These are phyloP conservation scores for Barnettozyma pratensis DNA, from an alignment of 805 yeast species.

Conservation along the genomic window DNA sequence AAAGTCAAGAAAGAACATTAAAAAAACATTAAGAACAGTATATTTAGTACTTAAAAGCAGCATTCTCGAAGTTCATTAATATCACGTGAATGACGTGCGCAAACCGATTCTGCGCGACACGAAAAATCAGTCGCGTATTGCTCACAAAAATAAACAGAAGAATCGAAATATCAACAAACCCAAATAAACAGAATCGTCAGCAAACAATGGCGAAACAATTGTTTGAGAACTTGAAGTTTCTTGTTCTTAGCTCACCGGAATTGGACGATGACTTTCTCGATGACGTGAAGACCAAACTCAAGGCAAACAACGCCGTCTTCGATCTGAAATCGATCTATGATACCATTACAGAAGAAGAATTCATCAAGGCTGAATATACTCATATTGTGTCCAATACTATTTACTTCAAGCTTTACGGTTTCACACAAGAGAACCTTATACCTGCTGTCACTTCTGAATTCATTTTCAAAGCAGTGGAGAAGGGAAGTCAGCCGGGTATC, in stretches of 20 bases:
- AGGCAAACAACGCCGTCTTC: conserved; percentile 22
- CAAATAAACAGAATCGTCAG: too few relatives aligned
- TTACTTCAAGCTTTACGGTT: conserved; percentile 37
- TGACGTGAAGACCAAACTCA: conserved; percentile 18
- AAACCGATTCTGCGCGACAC: too few relatives aligned
- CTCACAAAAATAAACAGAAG: too few relatives aligned
- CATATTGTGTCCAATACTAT: conserved; percentile 50
- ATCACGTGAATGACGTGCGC: too few relatives aligned
- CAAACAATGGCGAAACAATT: conserved; percentile 12
- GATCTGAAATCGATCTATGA: conserved; percentile 17
- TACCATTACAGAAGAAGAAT: conserved; percentile 19
- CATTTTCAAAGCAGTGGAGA: conserved; percentile 44
- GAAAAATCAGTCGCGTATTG: too few relatives aligned
- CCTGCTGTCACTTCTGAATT: conserved; percentile 64
- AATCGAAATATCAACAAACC: too few relatives aligned
- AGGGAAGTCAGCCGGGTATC: conserved; percentile 40
- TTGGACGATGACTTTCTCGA: conserved; percentile 12
- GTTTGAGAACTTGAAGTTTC: conserved; percentile 20
- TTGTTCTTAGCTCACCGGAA: conserved; percentile 17
- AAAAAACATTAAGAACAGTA: too few relatives aligned
- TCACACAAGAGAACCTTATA: conserved; percentile 47
- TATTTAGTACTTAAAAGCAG: too few relatives aligned
- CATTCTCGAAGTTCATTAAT: too few relatives aligned
- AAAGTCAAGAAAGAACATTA: too few relatives aligned
- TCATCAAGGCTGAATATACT: conserved; percentile 23